Evolutionary conservation across 352 stramenopile species (phyloP).

Genomic region (Globisporangium uncinulatum): DNA sequence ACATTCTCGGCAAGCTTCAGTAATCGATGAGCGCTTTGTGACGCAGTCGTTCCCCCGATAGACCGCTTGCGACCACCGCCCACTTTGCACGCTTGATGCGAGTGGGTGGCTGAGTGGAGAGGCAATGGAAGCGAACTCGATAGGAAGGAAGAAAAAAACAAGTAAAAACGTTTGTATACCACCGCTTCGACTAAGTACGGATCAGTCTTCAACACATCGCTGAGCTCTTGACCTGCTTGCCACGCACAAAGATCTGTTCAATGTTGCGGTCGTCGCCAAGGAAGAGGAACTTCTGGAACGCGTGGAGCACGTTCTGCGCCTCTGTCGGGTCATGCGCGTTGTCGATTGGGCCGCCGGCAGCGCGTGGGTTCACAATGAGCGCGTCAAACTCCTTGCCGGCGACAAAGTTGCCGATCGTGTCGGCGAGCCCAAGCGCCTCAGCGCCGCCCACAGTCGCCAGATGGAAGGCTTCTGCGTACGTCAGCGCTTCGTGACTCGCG

Average conservation of each 20-base stretch:
- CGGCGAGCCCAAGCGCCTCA: constrained; percentile 62
- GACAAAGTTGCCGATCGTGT: constrained; percentile 87
- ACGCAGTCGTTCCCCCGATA: constrained; percentile 5
- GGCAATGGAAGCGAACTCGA: no score
- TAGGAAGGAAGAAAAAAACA: no score
- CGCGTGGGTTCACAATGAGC: constrained; percentile 72
- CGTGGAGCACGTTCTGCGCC: constrained; percentile 42
- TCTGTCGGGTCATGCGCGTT: constrained; percentile 37
- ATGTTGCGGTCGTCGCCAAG: constrained; percentile 91
- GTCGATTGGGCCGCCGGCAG: constrained; percentile 60
- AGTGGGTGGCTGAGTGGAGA: neutral
- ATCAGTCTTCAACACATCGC: no score
- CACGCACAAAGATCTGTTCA: constrained; percentile 75
- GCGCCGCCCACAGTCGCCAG: constrained; percentile 88
- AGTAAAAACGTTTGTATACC: no score
- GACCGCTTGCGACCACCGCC: neutral
- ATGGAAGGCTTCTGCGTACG: constrained; percentile 85
- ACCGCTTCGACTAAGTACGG: no score
- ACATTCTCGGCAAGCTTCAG: constrained; percentile 97
- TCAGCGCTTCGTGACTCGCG: constrained; percentile 29
- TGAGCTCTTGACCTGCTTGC: constrained; percentile 42
- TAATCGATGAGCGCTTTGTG: constrained; percentile 23
- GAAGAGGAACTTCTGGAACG: constrained; percentile 91
- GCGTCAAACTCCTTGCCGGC: constrained; percentile 90
- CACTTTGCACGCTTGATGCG: neutral